Conservation (phyloP, 768 basidiomycete species). For the Kwoniella sp. region DNA sequence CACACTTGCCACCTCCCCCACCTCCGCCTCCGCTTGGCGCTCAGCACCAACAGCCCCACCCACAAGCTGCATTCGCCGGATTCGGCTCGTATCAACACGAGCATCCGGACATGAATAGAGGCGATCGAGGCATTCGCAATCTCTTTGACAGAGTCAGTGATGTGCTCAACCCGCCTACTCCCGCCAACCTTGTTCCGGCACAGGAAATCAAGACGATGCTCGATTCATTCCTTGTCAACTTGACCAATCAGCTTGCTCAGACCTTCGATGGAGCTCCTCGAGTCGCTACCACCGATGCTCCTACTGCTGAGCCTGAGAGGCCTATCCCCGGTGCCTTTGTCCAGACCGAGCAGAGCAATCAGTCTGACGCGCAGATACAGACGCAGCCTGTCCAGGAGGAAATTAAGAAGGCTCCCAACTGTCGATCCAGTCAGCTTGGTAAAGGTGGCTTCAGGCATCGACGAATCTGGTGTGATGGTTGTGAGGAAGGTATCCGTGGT, state of each 20-base stretch:
- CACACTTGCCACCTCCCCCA: constrained; percentile 10
- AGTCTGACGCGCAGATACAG: constrained; percentile 22
- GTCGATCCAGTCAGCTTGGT: constrained; percentile 22
- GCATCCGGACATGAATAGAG: constrained; percentile 1
- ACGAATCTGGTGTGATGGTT: constrained; percentile 43
- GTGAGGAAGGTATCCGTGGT: constrained; percentile 43
- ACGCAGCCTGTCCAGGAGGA: constrained; percentile 19
- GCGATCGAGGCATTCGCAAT: constrained; percentile 26
- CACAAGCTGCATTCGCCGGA: not conserved
- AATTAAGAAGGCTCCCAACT: constrained; percentile 8
- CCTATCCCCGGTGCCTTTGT: constrained; percentile 49
- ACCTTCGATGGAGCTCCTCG: constrained; percentile 43
- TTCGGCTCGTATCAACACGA: constrained; percentile 8
- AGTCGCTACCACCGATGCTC: constrained; percentile 11
- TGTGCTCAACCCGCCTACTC: constrained; percentile 28
- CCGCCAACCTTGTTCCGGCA: constrained; percentile 31
- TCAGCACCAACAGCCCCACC: not conserved
- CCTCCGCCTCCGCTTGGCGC: constrained; percentile 1
- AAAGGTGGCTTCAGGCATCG: constrained; percentile 47
- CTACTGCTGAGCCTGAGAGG: constrained; percentile 25
- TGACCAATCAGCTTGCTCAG: constrained; percentile 47
- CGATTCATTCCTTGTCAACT: constrained; percentile 49
- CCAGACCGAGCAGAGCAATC: constrained; percentile 15
- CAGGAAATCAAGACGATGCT: constrained; percentile 51
- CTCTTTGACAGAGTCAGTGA: constrained; percentile 38